Base-by-base conservation (phyloP, 495 filamentous ascomycete species). In the Lasiosphaeria hispida region DNA sequence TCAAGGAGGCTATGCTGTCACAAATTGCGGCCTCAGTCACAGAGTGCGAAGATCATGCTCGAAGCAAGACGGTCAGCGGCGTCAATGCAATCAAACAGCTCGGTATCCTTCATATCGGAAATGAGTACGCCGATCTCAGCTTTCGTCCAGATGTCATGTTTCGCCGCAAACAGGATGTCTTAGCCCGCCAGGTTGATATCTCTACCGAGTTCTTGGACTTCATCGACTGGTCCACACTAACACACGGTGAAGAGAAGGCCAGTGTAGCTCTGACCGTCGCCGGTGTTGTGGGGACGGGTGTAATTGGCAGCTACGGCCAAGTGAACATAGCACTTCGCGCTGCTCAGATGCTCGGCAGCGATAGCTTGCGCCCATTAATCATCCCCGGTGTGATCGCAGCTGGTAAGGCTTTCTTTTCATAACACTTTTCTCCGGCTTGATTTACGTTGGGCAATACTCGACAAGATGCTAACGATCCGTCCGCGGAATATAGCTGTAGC, bases 111-210 rank as follows among this genome's bases (percentile, higher is more conserved):
- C 95, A 97, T 70, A 83, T 97, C 9, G 92, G 94, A 7, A 84
- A 90, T 61, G 87, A 92, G 53, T 97, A 91, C 64, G 76, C 84
- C 37, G 83, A 93, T 59, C 83, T 96, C 53, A 90, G 82, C 63
- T 96, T 98, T 84, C 84, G 88, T 15, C 81, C 88, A 0, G 90
- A 96, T 58, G 81, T 89, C 69, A 98, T 98, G 94, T 97, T 96
- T 80, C 82, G 84, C 48, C 83, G 86, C 57, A 87, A 87, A 67
- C 83, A 84, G 53, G 89, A 97, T 67, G 80, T 84, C 6, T 72
- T 96, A 15, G 95, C 88, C 7, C 82, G 89, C 58, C 85, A 94
- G 66, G 85, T 98, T 15, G 86, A 96, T 61, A 83, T 94, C 14
- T 85, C 96, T 50, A 85, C 94, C 15, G 92, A 97, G 62, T 55